A percentile compares a stretch with the other conserved stretches of the same genome.
Evolutionary conservation across 768 basidiomycete genomes (phyloP).

Genomic region (Pulveroboletus sp.): DNA sequence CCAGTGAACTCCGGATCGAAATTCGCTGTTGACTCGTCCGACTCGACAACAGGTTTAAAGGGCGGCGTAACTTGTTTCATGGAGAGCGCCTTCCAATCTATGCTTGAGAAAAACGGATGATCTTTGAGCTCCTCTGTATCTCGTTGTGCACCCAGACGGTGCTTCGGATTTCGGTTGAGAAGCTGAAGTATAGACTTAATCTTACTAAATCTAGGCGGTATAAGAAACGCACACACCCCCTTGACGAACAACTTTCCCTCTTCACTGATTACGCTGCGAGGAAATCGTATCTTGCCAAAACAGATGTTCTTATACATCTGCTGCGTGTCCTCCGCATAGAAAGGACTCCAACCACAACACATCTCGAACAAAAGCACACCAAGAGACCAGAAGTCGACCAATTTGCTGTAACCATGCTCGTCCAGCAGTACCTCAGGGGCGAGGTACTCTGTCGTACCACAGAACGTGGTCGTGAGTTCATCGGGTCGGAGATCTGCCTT

Average conservation of each 20-base stretch:
- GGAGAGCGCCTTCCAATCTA: conserved; percentile 89
- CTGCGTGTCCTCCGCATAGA: conserved; percentile 98
- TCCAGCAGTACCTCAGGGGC: conserved; percentile 98
- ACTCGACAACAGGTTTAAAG: conserved; percentile 96
- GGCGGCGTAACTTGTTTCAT: conserved; percentile 91
- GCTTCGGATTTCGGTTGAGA: conserved; percentile 96
- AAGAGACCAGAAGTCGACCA: conserved; percentile 97
- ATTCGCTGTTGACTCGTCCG: conserved; percentile 96
- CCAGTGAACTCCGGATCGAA: conserved; percentile 98
- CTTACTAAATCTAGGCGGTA: conserved; percentile 7
- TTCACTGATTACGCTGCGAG: conserved; percentile 93
- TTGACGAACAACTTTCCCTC: conserved; percentile 99
- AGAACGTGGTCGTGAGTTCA: conserved; percentile 98
- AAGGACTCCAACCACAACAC: conserved; percentile 99
- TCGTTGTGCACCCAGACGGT: conserved; percentile 85
- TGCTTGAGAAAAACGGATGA: conserved; percentile 86
- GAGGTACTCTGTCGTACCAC: conserved; percentile 97
- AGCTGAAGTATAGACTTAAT: conserved; percentile 50
- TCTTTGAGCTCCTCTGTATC: conserved; percentile 94
- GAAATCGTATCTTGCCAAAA: conserved; percentile 98
- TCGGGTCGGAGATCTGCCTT: conserved; percentile 92
- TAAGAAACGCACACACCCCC: conserved; percentile 58
- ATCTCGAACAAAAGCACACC: conserved; percentile 98
- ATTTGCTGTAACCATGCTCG: conserved; percentile 96
- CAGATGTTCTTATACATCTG: conserved; percentile 99